A percentile compares a stretch with the other conserved stretches of the same genome.
Conservation (phyloP, 345 rosid species). For the Geranium brycei region DNA sequence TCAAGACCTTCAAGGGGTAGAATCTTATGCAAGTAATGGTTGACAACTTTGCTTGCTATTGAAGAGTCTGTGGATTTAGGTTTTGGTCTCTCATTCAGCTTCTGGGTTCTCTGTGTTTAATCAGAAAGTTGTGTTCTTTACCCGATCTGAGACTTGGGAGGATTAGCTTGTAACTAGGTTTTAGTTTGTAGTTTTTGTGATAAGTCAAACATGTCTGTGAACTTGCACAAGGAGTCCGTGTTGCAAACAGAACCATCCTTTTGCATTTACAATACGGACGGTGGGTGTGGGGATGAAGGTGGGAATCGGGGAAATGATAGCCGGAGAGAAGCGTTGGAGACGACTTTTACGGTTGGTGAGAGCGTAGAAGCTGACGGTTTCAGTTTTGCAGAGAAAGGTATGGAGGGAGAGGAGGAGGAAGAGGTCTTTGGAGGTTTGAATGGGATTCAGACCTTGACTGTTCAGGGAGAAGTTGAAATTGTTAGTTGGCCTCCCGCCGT, state of each 20-base stretch:
- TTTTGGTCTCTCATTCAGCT: too few species aligned
- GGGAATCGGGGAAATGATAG: not conserved
- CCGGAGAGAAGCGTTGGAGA: not conserved
- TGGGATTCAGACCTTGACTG: slow-evolving; percentile 2
- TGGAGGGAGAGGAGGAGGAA: slow-evolving; percentile 24
- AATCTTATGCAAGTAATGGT: too few species aligned
- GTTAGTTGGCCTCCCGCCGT: slow-evolving; percentile 34
- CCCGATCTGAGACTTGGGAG: not conserved
- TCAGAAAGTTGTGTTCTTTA: not conserved
- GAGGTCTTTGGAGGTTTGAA: not conserved
- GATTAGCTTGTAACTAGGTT: not conserved
- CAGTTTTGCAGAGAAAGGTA: slow-evolving; percentile 8
- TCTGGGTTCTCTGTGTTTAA: not conserved
- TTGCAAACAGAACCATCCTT: not conserved
- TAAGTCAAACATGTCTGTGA: not conserved
- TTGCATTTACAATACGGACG: not conserved
- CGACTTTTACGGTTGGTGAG: not conserved
- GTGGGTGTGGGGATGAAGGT: not conserved
- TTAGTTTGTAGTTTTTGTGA: not conserved
- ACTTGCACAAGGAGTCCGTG: not conserved
- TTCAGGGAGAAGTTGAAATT: slow-evolving; percentile 31
- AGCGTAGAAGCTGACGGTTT: not conserved
- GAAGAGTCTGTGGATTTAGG: too few species aligned
- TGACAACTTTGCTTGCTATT: too few species aligned
- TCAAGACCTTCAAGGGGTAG: too few species aligned